Evolutionary conservation across 129 eudicot genomes (phyloP), one percentile per base, ranked within the genome.

Genomic region (Helichrysum umbraculigerum): DNA sequence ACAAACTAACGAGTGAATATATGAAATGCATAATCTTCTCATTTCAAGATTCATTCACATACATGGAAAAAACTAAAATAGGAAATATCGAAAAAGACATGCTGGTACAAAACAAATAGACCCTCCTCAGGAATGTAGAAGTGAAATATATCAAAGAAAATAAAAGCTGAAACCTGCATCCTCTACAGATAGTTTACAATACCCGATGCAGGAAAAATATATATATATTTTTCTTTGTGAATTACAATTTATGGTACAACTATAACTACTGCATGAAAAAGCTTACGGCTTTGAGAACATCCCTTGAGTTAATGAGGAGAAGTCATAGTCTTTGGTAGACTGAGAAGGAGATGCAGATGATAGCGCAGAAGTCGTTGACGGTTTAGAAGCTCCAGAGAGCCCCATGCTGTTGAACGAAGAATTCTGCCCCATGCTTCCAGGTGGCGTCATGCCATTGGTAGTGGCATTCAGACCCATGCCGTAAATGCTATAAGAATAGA

Each of bases 221-320:
- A 16, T 73, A 25, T 25, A 25, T 65, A 44, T 41, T 73, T 67
- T 71, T 77, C 83, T 80, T 77, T 75, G 73, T 69, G 80, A 78
- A 71, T 66, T 67, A 70, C 25, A 39, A 4, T 73, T 66, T 68
- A 73, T 59, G 44, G 77, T 83, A 77, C 83, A 57, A 81, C 82
- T 74, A 80, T 68, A 80, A 78, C 83, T 70, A 30, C 66, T 66
- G 60, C 61, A 56, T n/a, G 21, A 61, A 69, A 30, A 22, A 20
- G 29, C 68, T 72, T 84, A 91, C 6, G 84, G 92, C 73, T 95
- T 95, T 7, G 99, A 84, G 83, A 95, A 95, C 73, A 91, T 83
- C 65, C 95, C 99, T 85, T 95, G 96, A 42, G 99, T 95, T 83
- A 95, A 86, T 6, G 99, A 91, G 15, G 99, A 95, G 83, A 95